Evolutionary conservation across 345 rosid species (phyloP), one percentile per base, ranked within the genome.

Genomic region (Clarkia xantiana): DNA sequence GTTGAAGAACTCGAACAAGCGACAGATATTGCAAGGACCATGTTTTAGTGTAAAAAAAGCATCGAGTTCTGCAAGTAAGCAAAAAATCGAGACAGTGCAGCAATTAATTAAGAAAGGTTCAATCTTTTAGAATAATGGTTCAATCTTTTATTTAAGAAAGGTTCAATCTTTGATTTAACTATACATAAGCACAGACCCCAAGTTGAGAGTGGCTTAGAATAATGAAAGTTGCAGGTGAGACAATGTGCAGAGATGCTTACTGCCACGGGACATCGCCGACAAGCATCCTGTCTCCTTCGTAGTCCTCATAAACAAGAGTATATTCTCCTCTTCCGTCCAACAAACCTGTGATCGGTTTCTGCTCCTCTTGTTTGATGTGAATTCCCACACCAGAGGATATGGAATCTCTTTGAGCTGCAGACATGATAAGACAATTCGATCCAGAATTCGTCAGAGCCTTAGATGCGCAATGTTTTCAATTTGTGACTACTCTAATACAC

Each of bases 191-290:
- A 17, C 36, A 29, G 36, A 29, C 36, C 36, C 36, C 36, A 29
- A 29, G 36, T 29, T 29, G 36, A 29, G 36, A 4, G 36, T 11
- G 34, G 18, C 40, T 39, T 52, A 39, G 16, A 39, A 51, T 51
- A 51, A 51, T 51, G 10, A 7, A 14, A 25, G 36, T 10, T 19
- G 9, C 11, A 42, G 8, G 15, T 41, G 52, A 39, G 16, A 19
- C 40, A 19, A 23, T 47, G 53, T 53, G 45, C 58, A 66, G 58
- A 66, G 77, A 74, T 62, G 76, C 89, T 79, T 86, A 91, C 98
- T 81, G 82, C 98, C 98, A 91, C 50, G 98, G 98, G 59, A 91
- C 94, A 80, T 91, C 98, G 70, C 98, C 98, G 41, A 78, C 96
- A 64, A 91, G 98, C 86, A 91, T 84, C 77, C 83, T 83, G 93